phyloP scores from a whole-genome alignment of 768 basidiomycete species.

The Psilocybe subaeruginosa region DNA sequence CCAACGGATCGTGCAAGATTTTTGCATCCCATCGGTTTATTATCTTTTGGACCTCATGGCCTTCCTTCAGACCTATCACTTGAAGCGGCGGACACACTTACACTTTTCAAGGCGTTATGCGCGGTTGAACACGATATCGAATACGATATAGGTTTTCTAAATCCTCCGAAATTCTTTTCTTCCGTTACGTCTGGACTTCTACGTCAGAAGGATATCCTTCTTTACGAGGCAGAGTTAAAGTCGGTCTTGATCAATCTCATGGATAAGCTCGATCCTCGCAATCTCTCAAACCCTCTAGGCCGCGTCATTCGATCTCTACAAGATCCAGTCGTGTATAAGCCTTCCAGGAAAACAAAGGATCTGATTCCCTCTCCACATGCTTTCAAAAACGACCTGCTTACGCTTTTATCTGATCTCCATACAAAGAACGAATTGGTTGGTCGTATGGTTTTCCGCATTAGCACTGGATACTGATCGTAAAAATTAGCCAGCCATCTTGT shows the following conservation, averaged over 20 bases:
- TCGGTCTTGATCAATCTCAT: conserved; percentile 39
- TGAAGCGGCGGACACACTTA: conserved; percentile 60
- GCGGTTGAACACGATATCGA: conserved; percentile 8
- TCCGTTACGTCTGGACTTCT: conserved; percentile 33
- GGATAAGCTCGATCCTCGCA: conserved; percentile 34
- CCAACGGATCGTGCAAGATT: conserved; percentile 48
- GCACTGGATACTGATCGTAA: no score
- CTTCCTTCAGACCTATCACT: conserved; percentile 67
- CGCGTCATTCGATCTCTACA: conserved; percentile 42
- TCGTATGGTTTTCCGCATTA: no score
- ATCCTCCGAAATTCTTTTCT: conserved; percentile 51
- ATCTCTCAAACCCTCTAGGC: conserved; percentile 34
- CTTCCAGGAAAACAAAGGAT: no score
- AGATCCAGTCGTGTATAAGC: conserved; percentile 31
- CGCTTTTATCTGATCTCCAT: no score
- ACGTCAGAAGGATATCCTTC: conserved; percentile 61
- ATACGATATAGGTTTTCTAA: conserved; percentile 33
- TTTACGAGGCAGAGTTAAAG: conserved; percentile 61
- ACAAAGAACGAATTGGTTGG: no score
- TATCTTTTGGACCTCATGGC: conserved; percentile 52
- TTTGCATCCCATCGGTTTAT: conserved; percentile 63
- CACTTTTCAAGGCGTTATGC: conserved; percentile 50
- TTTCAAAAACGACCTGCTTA: no score
- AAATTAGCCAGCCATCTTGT: no score
- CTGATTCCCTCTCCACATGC: no score